Evolutionary conservation across 2,329 filamentous ascomycete species (phyloP).

Genomic region (Cladophialophora chaetospira): DNA sequence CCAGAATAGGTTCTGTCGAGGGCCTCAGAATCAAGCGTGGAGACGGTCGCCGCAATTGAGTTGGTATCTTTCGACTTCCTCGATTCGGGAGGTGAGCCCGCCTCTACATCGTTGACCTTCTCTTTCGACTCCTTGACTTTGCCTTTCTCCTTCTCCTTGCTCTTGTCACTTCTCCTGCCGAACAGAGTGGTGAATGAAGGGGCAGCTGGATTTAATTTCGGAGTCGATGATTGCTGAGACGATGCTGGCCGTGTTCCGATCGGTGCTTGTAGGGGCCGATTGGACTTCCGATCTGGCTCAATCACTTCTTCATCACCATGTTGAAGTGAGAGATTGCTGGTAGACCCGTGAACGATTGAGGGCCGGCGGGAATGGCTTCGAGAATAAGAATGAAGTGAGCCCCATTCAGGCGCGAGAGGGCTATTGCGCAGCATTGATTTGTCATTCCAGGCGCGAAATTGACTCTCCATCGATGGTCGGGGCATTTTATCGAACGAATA

Average conservation of each 20-base stretch:
- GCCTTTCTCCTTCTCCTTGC: slow-evolving; percentile 39
- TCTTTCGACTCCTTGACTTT: slow-evolving; percentile 38
- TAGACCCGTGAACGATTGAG: slow-evolving; percentile 75
- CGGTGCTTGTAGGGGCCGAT: slow-evolving; percentile 59
- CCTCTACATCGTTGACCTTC: slow-evolving; percentile 37
- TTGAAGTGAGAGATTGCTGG: slow-evolving; percentile 60
- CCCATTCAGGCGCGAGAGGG: slow-evolving; percentile 58
- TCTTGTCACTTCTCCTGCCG: slow-evolving; percentile 53
- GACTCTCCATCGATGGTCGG: slow-evolving; percentile 75
- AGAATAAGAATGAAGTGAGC: slow-evolving; percentile 64
- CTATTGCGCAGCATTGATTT: slow-evolving; percentile 58
- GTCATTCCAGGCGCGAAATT: slow-evolving; percentile 69
- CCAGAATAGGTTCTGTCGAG: slow-evolving; percentile 50
- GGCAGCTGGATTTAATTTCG: slow-evolving; percentile 80
- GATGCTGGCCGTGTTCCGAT: slow-evolving; percentile 78
- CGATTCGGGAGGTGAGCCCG: slow-evolving; percentile 47
- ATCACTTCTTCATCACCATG: slow-evolving; percentile 48
- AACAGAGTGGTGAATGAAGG: slow-evolving; percentile 81
- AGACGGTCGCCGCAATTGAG: slow-evolving; percentile 43
- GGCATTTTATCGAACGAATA: slow-evolving; percentile 64
- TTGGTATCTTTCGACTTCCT: slow-evolving; percentile 49
- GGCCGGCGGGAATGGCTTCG: slow-evolving; percentile 76
- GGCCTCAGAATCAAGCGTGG: slow-evolving; percentile 52
- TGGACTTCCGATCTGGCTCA: slow-evolving; percentile 44
- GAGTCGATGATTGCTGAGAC: slow-evolving; percentile 54